These are phyloP conservation scores for Erythrophleum ivorense DNA, from an alignment of 331 rosid species.

Conservation along the genomic window DNA sequence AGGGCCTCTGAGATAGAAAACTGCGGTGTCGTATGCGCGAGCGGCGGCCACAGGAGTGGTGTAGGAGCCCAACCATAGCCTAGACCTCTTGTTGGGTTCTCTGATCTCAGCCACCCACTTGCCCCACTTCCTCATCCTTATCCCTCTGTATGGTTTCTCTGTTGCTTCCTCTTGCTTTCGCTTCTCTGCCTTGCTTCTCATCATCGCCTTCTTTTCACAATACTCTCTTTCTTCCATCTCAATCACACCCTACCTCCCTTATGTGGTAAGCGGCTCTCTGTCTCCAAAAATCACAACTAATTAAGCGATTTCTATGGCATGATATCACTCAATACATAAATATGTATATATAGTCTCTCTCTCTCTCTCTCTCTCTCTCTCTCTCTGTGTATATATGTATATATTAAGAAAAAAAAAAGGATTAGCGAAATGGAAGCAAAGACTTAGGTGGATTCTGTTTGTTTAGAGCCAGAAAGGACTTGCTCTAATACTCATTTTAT, in stretches of 20 bases:
- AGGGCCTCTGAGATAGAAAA: slow-evolving; percentile 82
- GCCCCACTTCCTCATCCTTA: slow-evolving; percentile 99
- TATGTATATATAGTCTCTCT: not conserved
- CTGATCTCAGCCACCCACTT: slow-evolving; percentile 99
- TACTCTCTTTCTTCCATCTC: slow-evolving; percentile 49
- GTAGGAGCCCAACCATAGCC: slow-evolving; percentile 95
- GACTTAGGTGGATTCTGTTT: not conserved
- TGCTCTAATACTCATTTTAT: not conserved
- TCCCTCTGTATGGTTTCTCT: slow-evolving; percentile 79
- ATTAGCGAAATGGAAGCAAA: not conserved
- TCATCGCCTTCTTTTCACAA: slow-evolving; percentile 27
- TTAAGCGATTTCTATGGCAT: not conserved
- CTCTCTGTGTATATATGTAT: not conserved
- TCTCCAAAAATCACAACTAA: not conserved
- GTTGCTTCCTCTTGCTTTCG: slow-evolving; percentile 32
- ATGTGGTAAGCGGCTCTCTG: not conserved
- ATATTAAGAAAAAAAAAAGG: too few relatives aligned
- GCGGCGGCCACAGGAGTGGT: slow-evolving; percentile 87
- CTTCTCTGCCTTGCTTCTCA: slow-evolving; percentile 26
- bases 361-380: not conserved
- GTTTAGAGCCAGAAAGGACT: not conserved
- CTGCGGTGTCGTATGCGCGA: slow-evolving; percentile 96
- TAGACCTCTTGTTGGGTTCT: slow-evolving; percentile 88
- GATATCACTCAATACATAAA: not conserved
- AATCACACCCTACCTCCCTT: not conserved